These are phyloP conservation scores for Cynanchum wilfordii DNA, from an alignment of 257 asterid genomes.

Conservation along the genomic window DNA sequence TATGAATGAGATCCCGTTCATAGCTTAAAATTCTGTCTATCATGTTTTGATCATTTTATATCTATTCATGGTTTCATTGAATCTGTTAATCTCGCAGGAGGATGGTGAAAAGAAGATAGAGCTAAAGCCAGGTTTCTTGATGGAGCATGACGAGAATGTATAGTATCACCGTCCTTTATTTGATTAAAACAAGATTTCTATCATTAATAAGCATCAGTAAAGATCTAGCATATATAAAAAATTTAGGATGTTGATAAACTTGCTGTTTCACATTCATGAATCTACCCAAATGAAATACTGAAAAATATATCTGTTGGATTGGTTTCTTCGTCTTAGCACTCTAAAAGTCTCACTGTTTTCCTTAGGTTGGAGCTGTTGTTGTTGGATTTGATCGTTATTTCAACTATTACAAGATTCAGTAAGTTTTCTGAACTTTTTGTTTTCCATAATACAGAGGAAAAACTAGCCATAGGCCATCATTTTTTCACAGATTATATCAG, in stretches of 20 bases:
- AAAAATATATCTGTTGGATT: not conserved
- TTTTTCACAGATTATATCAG: not conserved
- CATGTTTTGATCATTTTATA: not conserved
- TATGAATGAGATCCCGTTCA: not conserved
- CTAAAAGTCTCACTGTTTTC: conserved; percentile 9
- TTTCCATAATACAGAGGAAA: not conserved
- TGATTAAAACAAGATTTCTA: conserved; percentile 12
- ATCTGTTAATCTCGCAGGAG: conserved; percentile 43
- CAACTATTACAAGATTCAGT: conserved; percentile 97
- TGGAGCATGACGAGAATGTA: conserved; percentile 96
- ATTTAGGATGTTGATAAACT: not conserved
- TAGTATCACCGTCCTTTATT: conserved; percentile 10
- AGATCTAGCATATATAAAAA: not conserved
- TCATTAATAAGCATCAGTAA: not conserved
- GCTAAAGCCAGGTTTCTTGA: conserved; percentile 84
- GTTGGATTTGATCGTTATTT: conserved; percentile 97
- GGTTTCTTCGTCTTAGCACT: not conserved
- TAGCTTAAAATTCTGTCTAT: not conserved
- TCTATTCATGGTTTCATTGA: not conserved
- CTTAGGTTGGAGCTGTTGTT: conserved; percentile 95
- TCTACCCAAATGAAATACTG: not conserved
- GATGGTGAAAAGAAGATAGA: conserved; percentile 90
- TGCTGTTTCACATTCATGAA: not conserved
- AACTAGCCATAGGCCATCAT: not conserved
- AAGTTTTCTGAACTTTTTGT: conserved; percentile 25